Percentiles rank a stretch among this genome's conserved stretches.
Evolutionary conservation across 345 rosid species (phyloP).

Genomic region (Hibiscus mutabilis): DNA sequence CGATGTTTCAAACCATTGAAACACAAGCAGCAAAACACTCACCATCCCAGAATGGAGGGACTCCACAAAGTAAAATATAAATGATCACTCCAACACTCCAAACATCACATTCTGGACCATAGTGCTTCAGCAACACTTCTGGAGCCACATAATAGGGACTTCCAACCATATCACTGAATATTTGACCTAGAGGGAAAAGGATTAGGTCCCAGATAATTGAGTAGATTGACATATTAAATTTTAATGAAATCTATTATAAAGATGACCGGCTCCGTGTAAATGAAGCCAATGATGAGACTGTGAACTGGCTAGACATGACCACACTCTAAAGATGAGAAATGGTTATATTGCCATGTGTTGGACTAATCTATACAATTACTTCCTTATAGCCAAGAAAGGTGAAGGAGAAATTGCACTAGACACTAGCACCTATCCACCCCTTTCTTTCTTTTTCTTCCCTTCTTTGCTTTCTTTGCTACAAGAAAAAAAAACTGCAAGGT

Average conservation of each 20-base stretch:
- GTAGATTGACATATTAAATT: not conserved
- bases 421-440: no score
- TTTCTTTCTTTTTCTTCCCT: no score
- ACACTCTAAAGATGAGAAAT: not conserved
- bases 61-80: slow-evolving; percentile 82
- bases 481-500: not conserved
- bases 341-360: not conserved
- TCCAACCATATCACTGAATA: slow-evolving; percentile 83
- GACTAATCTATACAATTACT: no score
- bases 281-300: not conserved
- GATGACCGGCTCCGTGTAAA: slow-evolving; percentile 7
- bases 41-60: slow-evolving; percentile 99
- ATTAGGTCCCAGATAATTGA: slow-evolving; percentile 1
- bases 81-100: slow-evolving; percentile 98
- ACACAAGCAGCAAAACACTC: slow-evolving; percentile 13
- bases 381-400: no score
- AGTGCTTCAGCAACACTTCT: slow-evolving; percentile 76
- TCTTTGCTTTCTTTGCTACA: no score
- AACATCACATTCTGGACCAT: slow-evolving; percentile 89
- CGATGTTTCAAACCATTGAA: not conserved
- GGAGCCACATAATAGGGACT: slow-evolving; percentile 99
- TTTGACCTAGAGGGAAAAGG: slow-evolving; percentile 45
- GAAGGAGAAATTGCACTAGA: no score
- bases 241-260: not conserved
- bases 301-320: not conserved